Conservation (phyloP, 805 yeast genomes). For the Zygoascus ofunaensis region DNA sequence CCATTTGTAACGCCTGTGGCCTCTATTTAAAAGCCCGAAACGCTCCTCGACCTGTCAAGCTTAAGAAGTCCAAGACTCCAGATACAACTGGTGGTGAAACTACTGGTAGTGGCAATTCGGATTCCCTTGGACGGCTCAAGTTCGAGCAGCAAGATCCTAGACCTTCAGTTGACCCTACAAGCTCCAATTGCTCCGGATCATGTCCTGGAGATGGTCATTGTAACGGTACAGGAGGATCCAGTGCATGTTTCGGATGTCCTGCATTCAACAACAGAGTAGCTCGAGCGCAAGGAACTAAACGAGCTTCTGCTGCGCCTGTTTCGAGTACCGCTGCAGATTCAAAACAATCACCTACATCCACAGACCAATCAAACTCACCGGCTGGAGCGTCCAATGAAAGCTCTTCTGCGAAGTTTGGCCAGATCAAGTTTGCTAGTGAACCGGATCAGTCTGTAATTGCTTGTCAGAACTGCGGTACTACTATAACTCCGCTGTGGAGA, state of each 20-base stretch:
- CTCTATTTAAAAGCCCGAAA: conserved; percentile 55
- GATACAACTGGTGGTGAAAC: too few species aligned
- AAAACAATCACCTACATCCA: not conserved
- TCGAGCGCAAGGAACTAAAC: conserved; percentile 8
- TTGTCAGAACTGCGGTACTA: conserved; percentile 75
- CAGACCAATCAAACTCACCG: too few species aligned
- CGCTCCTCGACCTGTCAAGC: conserved; percentile 55
- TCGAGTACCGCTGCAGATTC: not conserved
- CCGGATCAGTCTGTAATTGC: conserved; percentile 45
- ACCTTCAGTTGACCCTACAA: too few species aligned
- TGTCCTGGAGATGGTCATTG: conserved; percentile 74
- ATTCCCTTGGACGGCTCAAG: too few species aligned
- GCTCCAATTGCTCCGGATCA: conserved; percentile 35
- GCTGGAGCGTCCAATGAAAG: conserved; percentile 1
- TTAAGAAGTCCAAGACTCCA: conserved; percentile 30
- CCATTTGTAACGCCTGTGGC: conserved; percentile 95
- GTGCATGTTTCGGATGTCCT: conserved; percentile 76
- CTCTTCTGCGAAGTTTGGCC: not conserved
- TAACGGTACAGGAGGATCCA: conserved; percentile 80
- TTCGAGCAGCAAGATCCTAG: too few species aligned
- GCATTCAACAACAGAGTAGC: conserved; percentile 59
- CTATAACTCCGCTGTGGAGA: conserved; percentile 82
- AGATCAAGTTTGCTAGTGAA: conserved; percentile 1
- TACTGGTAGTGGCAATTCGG: too few species aligned
- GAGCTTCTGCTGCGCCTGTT: not conserved